Base-by-base conservation (phyloP, 2,329 filamentous ascomycete species). In the Magnaporthiopsis rhizophila region DNA sequence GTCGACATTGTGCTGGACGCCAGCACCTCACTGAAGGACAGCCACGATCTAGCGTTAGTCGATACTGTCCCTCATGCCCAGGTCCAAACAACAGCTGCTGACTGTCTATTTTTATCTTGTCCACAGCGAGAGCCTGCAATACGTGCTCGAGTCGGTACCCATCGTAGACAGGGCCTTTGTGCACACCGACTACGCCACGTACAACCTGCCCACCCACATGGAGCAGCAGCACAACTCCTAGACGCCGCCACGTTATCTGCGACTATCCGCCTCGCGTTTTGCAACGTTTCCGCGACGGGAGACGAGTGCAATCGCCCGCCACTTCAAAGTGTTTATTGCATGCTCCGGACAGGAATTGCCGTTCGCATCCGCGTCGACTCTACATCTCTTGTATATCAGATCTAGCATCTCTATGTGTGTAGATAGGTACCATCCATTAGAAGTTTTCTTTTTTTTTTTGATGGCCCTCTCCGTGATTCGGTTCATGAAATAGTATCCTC, bases 1-100 rank as follows among this genome's bases (percentile, higher is more conserved):
- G 90, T 94, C 13, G 91, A 96, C 74, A 89, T 95, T 68, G 90
- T 96, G 45, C 82, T 96, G 58, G 90, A 92, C 67, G 88, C 90
- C 69, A 84, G 85, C 68, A 91, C 89, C 65, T 87, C 84, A 34
- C 77, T 96, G 68, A 86, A 90, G 70, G 91, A 95, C 74, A 91
- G 86, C 68, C 91, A 96, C 75, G 91, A 96, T 74, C 76, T 96
- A 63, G 86, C 86, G 74, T 74, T 60, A 65, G 72, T 62, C 11
- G 45, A n/a, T 3, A 21, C 45, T 24, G 7, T 3, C 45, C 8
- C 21, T 53, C n/a, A 6, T 21, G 21, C 18, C 45, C 15, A 59
- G 4, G 18, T 18, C 13, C 32, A 6, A 30, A 38, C 62, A 5
- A 5, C 1, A 64, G 15, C 26, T 64, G 21, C 6, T 2, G 7